These are phyloP conservation scores for Saccharomyces hybrid DNA, from an alignment of 1,139 yeast genomes.

Conservation along the genomic window DNA sequence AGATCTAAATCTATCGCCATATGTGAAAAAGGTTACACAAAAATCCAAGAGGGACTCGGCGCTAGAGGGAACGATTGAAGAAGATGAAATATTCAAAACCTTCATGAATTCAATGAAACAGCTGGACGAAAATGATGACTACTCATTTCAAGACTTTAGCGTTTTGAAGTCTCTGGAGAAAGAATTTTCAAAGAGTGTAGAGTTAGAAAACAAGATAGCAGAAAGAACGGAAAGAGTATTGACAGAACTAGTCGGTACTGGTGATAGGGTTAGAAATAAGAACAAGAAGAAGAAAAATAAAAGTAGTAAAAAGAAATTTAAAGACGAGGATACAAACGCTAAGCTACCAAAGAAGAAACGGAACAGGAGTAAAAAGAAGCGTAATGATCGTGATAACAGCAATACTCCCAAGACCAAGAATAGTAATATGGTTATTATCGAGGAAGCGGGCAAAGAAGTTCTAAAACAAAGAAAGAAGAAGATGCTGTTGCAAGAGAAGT, in stretches of 20 bases:
- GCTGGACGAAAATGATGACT: slow-evolving; percentile 16
- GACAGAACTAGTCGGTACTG: slow-evolving; percentile 19
- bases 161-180: slow-evolving; percentile 23
- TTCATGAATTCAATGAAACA: slow-evolving; percentile 24
- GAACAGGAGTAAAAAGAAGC: slow-evolving; percentile 5
- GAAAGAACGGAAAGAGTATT: slow-evolving; percentile 18
- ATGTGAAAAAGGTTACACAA: slow-evolving; percentile 15
- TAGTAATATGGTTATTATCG: slow-evolving; percentile 26
- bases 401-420: slow-evolving; percentile 6
- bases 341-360: slow-evolving; percentile 11
- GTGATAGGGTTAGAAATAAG: slow-evolving; percentile 7
- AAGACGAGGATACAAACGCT: slow-evolving; percentile 6
- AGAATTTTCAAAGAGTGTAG: slow-evolving; percentile 20
- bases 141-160: slow-evolving; percentile 21
- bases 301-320: slow-evolving; percentile 7
- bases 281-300: slow-evolving; percentile 14
- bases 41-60: slow-evolving; percentile 7
- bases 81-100: slow-evolving; percentile 23
- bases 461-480: slow-evolving; percentile 21
- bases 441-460: slow-evolving; percentile 30
- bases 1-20: slow-evolving; percentile 20
- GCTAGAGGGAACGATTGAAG: slow-evolving; percentile 22
- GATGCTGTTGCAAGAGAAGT: slow-evolving; percentile 9
- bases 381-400: neutral
- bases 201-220: slow-evolving; percentile 9